Percentiles rank a stretch among this genome's conserved stretches.
These are phyloP conservation scores for Dendryphion nanum DNA, from an alignment of 2,329 filamentous ascomycete species.

Conservation along the genomic window DNA sequence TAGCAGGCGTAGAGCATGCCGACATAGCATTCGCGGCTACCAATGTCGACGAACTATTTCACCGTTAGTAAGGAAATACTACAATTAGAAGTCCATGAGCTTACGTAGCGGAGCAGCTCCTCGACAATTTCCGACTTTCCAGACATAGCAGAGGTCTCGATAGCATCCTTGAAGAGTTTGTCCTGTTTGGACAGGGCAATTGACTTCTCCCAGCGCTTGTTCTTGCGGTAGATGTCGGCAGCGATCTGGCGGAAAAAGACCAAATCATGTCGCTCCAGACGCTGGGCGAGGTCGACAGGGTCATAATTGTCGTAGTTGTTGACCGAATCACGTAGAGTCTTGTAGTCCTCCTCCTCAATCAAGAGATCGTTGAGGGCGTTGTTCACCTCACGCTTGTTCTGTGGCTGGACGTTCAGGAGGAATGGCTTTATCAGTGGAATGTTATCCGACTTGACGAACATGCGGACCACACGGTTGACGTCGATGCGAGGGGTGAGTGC, in stretches of 20 bases:
- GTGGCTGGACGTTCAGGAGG: constrained; percentile 89
- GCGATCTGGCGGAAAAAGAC: constrained; percentile 99
- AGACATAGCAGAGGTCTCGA: constrained; percentile 93
- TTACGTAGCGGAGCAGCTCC: constrained; percentile 93
- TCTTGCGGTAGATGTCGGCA: constrained; percentile 98
- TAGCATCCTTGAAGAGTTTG: constrained; percentile 99
- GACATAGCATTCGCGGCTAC: constrained; percentile 98
- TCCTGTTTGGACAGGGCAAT: constrained; percentile 98
- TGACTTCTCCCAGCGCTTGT: constrained; percentile 99
- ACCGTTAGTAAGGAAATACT: constrained; percentile 1
- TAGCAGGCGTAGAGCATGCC: constrained; percentile 99
- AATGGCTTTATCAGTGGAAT: constrained; percentile 98
- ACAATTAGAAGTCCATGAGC: constrained; percentile 44
- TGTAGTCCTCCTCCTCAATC: constrained; percentile 99
- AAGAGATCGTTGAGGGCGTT: constrained; percentile 96
- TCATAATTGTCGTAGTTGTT: constrained; percentile 99
- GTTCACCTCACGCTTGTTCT: constrained; percentile 98
- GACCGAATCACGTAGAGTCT: constrained; percentile 94
- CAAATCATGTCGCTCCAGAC: constrained; percentile 94
- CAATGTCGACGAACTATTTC: constrained; percentile 91
- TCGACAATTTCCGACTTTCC: constrained; percentile 89
- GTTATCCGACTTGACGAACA: constrained; percentile 98
- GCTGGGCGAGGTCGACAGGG: constrained; percentile 83
- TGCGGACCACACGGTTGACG: constrained; percentile 97
- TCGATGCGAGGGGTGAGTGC: constrained; percentile 90